Evolutionary conservation across 495 filamentous ascomycete genomes (phyloP).

Genomic region (Annulohypoxylon maeteangense): DNA sequence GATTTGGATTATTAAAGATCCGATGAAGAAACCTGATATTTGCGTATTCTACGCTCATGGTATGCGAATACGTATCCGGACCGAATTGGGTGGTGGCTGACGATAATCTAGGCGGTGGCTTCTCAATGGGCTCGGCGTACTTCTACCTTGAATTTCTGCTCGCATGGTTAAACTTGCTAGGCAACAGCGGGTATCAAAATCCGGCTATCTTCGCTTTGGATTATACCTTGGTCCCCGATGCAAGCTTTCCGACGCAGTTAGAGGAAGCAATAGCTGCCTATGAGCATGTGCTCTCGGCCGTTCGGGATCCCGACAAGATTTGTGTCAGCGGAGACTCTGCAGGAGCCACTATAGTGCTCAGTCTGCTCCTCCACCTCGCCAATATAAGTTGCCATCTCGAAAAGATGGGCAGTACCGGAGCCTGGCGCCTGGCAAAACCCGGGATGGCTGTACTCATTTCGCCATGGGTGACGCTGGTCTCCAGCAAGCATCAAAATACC

Average conservation of each 20-base stretch:
- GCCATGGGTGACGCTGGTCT: slow-evolving; percentile 70
- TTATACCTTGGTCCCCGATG: slow-evolving; percentile 81
- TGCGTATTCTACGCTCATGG: slow-evolving; percentile 81
- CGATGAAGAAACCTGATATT: slow-evolving; percentile 67
- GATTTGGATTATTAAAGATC: slow-evolving; percentile 68
- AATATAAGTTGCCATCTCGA: slow-evolving; percentile 42
- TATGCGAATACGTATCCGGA: slow-evolving; percentile 42
- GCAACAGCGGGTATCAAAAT: slow-evolving; percentile 69
- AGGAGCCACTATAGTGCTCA: slow-evolving; percentile 74
- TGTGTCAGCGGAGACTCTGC: slow-evolving; percentile 79
- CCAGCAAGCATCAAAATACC: slow-evolving; percentile 65
- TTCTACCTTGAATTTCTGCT: slow-evolving; percentile 86
- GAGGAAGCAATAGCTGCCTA: slow-evolving; percentile 73
- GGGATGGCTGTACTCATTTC: slow-evolving; percentile 66
- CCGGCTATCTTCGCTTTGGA: slow-evolving; percentile 82
- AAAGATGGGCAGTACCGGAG: slow-evolving; percentile 43
- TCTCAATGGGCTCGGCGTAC: slow-evolving; percentile 78
- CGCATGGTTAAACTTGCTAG: slow-evolving; percentile 68
- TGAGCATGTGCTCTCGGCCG: slow-evolving; percentile 67
- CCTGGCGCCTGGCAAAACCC: slow-evolving; percentile 50
- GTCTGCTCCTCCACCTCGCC: slow-evolving; percentile 69
- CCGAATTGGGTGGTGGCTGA: slow-evolving; percentile 21
- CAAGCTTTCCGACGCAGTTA: slow-evolving; percentile 73
- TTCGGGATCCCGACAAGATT: slow-evolving; percentile 64
- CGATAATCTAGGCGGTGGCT: slow-evolving; percentile 68